Conservation (phyloP, 306 rosid species). For the Inga leiocalycina region DNA sequence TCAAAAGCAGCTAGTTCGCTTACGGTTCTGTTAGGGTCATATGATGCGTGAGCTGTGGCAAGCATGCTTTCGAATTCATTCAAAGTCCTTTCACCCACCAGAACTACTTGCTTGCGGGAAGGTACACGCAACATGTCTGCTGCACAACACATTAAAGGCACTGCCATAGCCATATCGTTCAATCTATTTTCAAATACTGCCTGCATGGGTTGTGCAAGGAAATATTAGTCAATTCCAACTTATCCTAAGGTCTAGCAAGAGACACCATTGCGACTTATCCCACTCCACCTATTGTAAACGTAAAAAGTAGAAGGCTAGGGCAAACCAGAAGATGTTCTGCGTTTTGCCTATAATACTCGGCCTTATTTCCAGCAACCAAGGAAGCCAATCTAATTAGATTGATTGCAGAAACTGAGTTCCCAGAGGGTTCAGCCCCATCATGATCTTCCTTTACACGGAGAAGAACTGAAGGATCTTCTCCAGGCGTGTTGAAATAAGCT, state of each 20-base stretch:
- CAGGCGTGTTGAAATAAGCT: constrained; percentile 85
- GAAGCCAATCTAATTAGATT: constrained; percentile 83
- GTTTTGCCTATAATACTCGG: constrained; percentile 60
- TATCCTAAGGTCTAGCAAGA: constrained; percentile 14
- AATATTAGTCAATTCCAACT: constrained; percentile 29
- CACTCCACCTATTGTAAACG: constrained; percentile 10
- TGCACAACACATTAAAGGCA: constrained; percentile 97
- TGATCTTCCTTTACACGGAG: constrained; percentile 94
- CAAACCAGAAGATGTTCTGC: constrained; percentile 90
- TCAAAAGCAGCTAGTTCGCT: constrained; percentile 32
- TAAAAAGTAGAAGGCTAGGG: constrained; percentile 6
- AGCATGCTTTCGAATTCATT: constrained; percentile 71
- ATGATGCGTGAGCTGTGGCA: constrained; percentile 65
- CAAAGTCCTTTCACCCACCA: constrained; percentile 65
- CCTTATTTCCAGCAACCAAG: constrained; percentile 65
- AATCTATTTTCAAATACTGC: constrained; percentile 84
- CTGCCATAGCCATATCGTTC: constrained; percentile 83
- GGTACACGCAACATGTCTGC: constrained; percentile 71
- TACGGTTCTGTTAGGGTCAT: constrained; percentile 82
- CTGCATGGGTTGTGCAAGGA: constrained; percentile 43
- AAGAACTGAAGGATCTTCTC: constrained; percentile 88
- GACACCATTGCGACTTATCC: constrained; percentile 12
- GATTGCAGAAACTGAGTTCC: constrained; percentile 80
- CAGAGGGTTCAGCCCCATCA: constrained; percentile 97
- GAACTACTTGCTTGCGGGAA: constrained; percentile 71